phyloP scores from a whole-genome alignment of 1,139 yeast genomes.

The Ashbya aceris region DNA sequence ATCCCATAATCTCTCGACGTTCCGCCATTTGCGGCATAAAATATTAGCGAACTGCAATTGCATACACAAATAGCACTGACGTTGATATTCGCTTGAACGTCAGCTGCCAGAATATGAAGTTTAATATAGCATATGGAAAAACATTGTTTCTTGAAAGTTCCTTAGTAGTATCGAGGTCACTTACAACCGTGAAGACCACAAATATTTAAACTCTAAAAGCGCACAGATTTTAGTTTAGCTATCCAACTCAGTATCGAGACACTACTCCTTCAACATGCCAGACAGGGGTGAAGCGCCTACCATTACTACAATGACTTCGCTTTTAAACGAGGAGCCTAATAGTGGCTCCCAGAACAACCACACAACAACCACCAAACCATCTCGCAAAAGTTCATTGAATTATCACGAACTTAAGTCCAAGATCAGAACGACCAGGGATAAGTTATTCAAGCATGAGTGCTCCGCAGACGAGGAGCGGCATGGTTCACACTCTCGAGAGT shows the following conservation, averaged over 20 bases:
- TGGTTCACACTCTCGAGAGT: too few species aligned
- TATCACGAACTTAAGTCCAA: slow-evolving; percentile 1
- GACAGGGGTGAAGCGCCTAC: neutral
- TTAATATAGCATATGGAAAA: neutral
- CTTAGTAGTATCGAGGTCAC: neutral
- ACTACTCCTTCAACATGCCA: neutral
- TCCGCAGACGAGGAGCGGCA: too few species aligned
- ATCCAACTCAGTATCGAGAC: neutral
- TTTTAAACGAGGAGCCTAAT: neutral
- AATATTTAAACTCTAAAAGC: neutral
- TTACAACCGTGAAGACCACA: neutral
- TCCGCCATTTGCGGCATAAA: too few species aligned
- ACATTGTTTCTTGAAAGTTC: neutral
- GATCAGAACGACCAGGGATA: slow-evolving; percentile 1
- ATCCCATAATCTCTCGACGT: too few species aligned
- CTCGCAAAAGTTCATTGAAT: slow-evolving; percentile 1
- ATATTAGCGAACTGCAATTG: too few species aligned
- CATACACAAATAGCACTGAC: too few species aligned
- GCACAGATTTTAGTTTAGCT: neutral
- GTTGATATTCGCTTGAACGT: too few species aligned
- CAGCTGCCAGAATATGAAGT: neutral
- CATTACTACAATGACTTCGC: neutral
- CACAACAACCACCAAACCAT: neutral
- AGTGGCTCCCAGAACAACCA: neutral
- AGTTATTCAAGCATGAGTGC: slow-evolving; percentile 1